Evolutionary conservation across 306 rosid species (phyloP).

Genomic region (Vicia faba): DNA sequence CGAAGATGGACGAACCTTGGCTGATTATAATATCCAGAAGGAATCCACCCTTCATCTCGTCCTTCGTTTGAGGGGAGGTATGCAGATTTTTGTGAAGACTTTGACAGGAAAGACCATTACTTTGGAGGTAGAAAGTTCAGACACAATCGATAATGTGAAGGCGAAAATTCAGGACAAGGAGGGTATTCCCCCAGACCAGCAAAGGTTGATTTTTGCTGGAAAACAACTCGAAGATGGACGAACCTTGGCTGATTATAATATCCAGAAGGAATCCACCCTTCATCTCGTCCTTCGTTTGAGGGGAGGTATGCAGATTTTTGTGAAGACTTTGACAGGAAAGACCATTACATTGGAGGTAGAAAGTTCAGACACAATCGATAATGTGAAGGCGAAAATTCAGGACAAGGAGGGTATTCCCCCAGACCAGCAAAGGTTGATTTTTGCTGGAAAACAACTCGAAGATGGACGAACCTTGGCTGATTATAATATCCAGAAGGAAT

Average conservation of each 20-base stretch:
- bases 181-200: conserved; percentile 32
- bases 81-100: conserved; percentile 34
- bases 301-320: neutral
- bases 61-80: conserved; percentile 28
- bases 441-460: neutral
- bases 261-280: conserved; percentile 31
- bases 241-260: conserved; percentile 33
- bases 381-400: neutral
- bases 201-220: conserved; percentile 33
- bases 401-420: neutral
- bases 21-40: conserved; percentile 35
- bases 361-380: neutral
- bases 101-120: conserved; percentile 26
- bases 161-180: conserved; percentile 32
- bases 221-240: conserved; percentile 35
- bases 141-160: conserved; percentile 21
- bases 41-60: conserved; percentile 35
- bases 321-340: neutral
- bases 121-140: conserved; percentile 23
- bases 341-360: neutral
- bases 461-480: too few species aligned
- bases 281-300: neutral
- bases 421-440: neutral
- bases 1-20: conserved; percentile 34
- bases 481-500: too few species aligned